Evolutionary conservation across 2,329 filamentous ascomycete species (phyloP).

Genomic region (Diplodia corticola): DNA sequence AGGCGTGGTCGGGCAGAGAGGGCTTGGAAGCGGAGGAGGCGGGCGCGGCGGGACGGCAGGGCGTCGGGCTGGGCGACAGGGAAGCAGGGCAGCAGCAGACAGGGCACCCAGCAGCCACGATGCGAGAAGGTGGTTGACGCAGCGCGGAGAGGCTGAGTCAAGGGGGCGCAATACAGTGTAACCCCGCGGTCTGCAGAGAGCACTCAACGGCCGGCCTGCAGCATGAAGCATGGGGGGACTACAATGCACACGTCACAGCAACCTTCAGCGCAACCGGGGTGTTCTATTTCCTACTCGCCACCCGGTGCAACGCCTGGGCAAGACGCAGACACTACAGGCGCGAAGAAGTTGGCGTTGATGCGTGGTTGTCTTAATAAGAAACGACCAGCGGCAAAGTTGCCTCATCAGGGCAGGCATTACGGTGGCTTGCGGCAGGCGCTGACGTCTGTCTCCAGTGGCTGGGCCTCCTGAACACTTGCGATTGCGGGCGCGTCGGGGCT

Average conservation of each 20-base stretch:
- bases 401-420: background rate
- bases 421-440: background rate
- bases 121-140: background rate
- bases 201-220: background rate
- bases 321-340: background rate
- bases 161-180: background rate
- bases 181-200: background rate
- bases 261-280: background rate
- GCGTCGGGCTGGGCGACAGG: background rate
- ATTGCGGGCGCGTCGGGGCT: background rate
- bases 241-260: background rate
- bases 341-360: background rate
- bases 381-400: background rate
- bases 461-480: background rate
- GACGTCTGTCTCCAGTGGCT: background rate
- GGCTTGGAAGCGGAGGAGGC: background rate
- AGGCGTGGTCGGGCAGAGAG: background rate
- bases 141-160: slow-evolving; percentile 13
- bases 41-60: background rate
- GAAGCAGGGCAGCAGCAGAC: slow-evolving; percentile 7
- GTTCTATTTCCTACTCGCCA: background rate
- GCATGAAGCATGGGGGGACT: background rate
- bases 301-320: background rate
- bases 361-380: background rate
- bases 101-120: slow-evolving; percentile 1